Evolutionary conservation across 2,329 filamentous ascomycete species (phyloP).

Genomic region (Aspergillus melleus): DNA sequence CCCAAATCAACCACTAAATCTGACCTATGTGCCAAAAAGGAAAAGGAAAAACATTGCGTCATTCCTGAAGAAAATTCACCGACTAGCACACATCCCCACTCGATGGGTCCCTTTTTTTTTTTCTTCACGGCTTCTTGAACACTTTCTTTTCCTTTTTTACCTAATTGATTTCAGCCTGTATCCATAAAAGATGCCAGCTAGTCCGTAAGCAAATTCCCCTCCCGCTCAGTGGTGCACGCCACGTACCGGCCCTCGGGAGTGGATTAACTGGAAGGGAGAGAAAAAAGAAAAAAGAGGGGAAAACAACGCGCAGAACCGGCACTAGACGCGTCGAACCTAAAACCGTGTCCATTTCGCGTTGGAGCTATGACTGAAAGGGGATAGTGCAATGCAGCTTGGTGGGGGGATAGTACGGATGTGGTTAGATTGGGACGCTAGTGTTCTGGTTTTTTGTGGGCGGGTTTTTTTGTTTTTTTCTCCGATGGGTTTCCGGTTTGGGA

Average conservation of each 20-base stretch:
- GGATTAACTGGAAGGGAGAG: background rate
- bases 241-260: too few relatives aligned
- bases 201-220: background rate
- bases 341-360: constrained; percentile 20
- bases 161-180: too few relatives aligned
- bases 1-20: background rate
- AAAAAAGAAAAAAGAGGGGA: constrained; percentile 2
- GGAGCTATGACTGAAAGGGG: background rate
- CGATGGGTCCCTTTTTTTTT: background rate
- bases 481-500: background rate
- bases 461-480: background rate
- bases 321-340: constrained; percentile 9
- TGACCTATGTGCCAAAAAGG: background rate
- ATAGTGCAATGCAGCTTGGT: background rate
- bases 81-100: background rate
- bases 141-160: too few relatives aligned
- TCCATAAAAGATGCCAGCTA: too few relatives aligned
- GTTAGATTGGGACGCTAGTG: background rate
- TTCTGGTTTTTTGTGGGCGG: background rate
- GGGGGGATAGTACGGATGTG: background rate
- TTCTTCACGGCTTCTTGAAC: too few relatives aligned
- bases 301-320: constrained; percentile 12
- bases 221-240: too few relatives aligned
- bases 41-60: background rate
- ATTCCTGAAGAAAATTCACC: background rate